Base-by-base conservation (phyloP, 805 yeast genomes). In the Ogataea siamensis region DNA sequence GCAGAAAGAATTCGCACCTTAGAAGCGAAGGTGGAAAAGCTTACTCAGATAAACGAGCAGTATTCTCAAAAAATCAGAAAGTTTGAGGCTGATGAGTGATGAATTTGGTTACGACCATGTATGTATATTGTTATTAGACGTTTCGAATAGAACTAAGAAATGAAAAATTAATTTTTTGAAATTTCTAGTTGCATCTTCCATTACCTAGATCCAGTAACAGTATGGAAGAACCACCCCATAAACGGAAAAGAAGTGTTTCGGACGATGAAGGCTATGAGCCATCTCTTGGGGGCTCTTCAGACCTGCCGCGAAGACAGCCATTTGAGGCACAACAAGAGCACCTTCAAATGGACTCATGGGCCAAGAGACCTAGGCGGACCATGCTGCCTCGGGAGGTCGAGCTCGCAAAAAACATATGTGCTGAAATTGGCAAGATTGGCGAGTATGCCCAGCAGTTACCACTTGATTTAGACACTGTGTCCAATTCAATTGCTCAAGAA, bases 401-500 rank as follows among this genome's bases (percentile, higher is more conserved):
- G 46, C 52, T 68, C 23, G 70, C 76, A 29, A 69, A 66, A 50
- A 70, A 69, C 28, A 59, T 75, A 51, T 64, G 74, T 62, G 67
- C 64, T 20, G 77, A 71, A 47, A 65, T 80, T 35, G 68, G 73
- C 38, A 78, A 78, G 14, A 57, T 81, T 21, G 87, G 87, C 17
- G 87, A 86, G 42, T 35, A 39, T 45, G 45, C 57, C 28, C 42
- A 51, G 42, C 45, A 49, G 46, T 21, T 64, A 48, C 57, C 70
- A 37, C 66, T 70, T 47, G 74, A 71, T 58, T 71, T 84, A 30
- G 80, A 84, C 40, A 78, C 77, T 52, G 78, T 85, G 50, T 71
- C 83, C 24, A 76, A 72, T 37, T 84, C 86, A 1, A 78, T 83
- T 28, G 76, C 74, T 27, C 76, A 75, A 23, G 85, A 80, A 50